A percentile compares a stretch with the other conserved stretches of the same genome.
Conservation (phyloP, 805 yeast species). For the Starmerella etchellsii region DNA sequence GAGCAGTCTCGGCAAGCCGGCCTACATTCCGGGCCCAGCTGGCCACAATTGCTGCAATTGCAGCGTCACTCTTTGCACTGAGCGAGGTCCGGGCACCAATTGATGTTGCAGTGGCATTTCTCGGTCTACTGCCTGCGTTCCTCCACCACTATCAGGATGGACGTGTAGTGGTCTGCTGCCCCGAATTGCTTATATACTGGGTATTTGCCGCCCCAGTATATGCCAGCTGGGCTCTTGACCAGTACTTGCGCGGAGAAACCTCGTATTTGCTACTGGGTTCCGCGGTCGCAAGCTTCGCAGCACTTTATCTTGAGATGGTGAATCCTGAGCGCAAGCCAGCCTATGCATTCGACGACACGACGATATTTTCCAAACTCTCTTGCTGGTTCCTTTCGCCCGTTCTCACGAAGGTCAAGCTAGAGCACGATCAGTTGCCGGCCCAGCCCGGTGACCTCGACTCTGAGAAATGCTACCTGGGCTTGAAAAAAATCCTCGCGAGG, state of each 20-base stretch:
- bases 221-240: slow-evolving; percentile 2
- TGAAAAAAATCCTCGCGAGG: background rate
- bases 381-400: background rate
- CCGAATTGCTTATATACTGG: slow-evolving; percentile 22
- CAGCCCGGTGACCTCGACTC: background rate
- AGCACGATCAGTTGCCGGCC: background rate
- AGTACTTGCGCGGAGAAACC: background rate
- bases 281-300: background rate
- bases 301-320: background rate
- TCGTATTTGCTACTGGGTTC: background rate
- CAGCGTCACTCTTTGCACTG: slow-evolving; percentile 12
- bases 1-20: slow-evolving; percentile 12
- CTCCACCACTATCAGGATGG: slow-evolving; percentile 21
- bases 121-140: slow-evolving; percentile 8
- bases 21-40: slow-evolving; percentile 16
- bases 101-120: slow-evolving; percentile 7
- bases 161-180: slow-evolving; percentile 18
- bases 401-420: background rate
- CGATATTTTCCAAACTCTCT: background rate
- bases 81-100: slow-evolving; percentile 3
- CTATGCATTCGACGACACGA: background rate
- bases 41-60: slow-evolving; percentile 9
- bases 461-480: background rate
- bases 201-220: slow-evolving; percentile 10
- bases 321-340: background rate